Base-by-base conservation (phyloP, 257 asterid genomes). In the Solanum medicagineum region DNA sequence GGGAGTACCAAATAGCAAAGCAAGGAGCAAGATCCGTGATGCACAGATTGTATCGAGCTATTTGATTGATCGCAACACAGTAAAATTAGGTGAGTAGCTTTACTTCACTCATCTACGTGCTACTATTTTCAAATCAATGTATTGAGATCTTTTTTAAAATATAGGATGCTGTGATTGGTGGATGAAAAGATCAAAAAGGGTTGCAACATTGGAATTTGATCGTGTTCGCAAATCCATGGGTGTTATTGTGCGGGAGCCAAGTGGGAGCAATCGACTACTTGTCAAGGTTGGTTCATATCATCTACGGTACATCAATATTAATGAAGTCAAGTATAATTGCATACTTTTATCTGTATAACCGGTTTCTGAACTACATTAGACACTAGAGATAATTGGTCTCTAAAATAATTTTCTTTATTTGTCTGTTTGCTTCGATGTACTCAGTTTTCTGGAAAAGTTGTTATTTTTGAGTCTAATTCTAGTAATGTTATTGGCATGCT, bases 151-250 rank as follows among this genome's bases (percentile, higher is more conserved):
- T 24, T 79, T 53, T 1, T 0, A 47, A 32, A 32, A 53, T 51
- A 79, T 16, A 79, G 83, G 83, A 53, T 79, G 65, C 83, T 95
- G 95, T 68, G 95, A 92, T 57, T 93, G 97, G 97, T 95, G 99
- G 99, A 88, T 88, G 15, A 92, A 91, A 86, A 90, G 91, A 87
- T 91, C 92, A 15, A 91, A 90, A 85, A 92, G 90, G 84, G 91
- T 94, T 80, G 98, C 98, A 11, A 92, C 97, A 3, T 86, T 95
- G 87, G 99, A 94, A 87, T 95, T 95, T 90, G 99, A 95, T 83
- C 95, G 99, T 55, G 89, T 91, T 70, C 94, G 99, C 22, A 95
- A 95, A 86, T 95, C 99, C 49, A 94, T 94, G 99, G 87, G 99
- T 79, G 98, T 95, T 84, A 88, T 95, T 81, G 95, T 90, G 51